Evolutionary conservation across 768 basidiomycete species (phyloP).

Genomic region (Hericium coralloides): DNA sequence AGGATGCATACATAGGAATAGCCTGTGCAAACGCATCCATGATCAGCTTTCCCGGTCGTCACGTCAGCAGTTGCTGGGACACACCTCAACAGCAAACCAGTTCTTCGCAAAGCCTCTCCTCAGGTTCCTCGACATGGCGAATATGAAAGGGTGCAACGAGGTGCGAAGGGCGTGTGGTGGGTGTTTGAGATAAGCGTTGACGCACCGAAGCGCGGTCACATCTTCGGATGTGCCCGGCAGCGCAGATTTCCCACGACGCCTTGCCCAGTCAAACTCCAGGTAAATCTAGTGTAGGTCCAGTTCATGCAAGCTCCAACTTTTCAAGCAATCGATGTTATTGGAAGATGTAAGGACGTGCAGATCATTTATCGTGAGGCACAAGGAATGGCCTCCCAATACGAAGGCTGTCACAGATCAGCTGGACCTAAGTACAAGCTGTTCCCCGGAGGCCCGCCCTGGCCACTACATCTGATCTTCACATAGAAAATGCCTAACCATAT

Average conservation of each 20-base stretch:
- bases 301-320: too few species aligned
- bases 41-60: not conserved
- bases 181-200: not conserved
- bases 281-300: not conserved
- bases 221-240: not conserved
- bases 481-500: not conserved
- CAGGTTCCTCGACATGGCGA: not conserved
- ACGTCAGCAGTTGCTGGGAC: not conserved
- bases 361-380: too few species aligned
- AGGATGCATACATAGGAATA: slow-evolving; percentile 11
- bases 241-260: not conserved
- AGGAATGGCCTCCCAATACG: too few species aligned
- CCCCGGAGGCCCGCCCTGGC: too few species aligned
- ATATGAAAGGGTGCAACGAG: not conserved
- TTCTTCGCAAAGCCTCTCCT: slow-evolving; percentile 11
- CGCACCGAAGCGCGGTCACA: not conserved
- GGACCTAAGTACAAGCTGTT: too few species aligned
- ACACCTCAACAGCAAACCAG: slow-evolving; percentile 16
- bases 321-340: too few species aligned
- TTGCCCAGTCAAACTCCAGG: not conserved
- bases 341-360: too few species aligned
- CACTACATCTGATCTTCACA: not conserved
- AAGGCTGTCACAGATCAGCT: too few species aligned
- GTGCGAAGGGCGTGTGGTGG: not conserved
- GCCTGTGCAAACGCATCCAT: slow-evolving; percentile 4